These are phyloP conservation scores for Hansenula sp. DNA, from an alignment of 1,139 yeast genomes.

Conservation along the genomic window DNA sequence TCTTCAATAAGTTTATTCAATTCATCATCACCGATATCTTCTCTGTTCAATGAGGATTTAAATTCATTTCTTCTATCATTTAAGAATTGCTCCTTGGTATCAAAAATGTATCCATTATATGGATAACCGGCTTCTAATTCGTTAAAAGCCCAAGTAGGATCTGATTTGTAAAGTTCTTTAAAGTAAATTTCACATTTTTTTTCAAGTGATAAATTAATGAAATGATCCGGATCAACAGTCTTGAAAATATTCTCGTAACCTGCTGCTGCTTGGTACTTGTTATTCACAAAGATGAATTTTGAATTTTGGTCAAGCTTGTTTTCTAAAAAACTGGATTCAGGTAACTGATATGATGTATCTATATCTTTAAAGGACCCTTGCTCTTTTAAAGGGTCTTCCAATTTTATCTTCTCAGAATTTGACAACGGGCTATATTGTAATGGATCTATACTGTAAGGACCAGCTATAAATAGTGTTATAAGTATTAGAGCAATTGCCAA, in stretches of 20 bases:
- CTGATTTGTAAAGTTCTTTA: constrained; percentile 15
- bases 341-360: neutral
- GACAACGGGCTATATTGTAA: neutral
- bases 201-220: constrained; percentile 9
- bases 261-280: constrained; percentile 14
- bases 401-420: neutral
- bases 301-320: neutral
- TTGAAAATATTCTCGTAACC: constrained; percentile 16
- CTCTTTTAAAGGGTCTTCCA: neutral
- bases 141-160: constrained; percentile 25
- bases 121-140: constrained; percentile 18
- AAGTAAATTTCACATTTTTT: constrained; percentile 27
- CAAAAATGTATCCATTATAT: constrained; percentile 20
- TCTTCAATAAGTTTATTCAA: constrained; percentile 10
- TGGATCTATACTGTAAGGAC: neutral
- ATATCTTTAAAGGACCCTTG: neutral
- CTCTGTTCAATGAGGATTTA: constrained; percentile 7
- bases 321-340: neutral
- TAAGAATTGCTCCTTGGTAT: constrained; percentile 17
- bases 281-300: constrained; percentile 12
- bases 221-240: constrained; percentile 11
- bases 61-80: constrained; percentile 13
- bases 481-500: neutral
- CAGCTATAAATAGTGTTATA: neutral
- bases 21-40: constrained; percentile 11